A percentile compares a stretch with the other conserved stretches of the same genome.
Evolutionary conservation across 148 eudicot genomes (phyloP).

Genomic region (Linanthus parryae): DNA sequence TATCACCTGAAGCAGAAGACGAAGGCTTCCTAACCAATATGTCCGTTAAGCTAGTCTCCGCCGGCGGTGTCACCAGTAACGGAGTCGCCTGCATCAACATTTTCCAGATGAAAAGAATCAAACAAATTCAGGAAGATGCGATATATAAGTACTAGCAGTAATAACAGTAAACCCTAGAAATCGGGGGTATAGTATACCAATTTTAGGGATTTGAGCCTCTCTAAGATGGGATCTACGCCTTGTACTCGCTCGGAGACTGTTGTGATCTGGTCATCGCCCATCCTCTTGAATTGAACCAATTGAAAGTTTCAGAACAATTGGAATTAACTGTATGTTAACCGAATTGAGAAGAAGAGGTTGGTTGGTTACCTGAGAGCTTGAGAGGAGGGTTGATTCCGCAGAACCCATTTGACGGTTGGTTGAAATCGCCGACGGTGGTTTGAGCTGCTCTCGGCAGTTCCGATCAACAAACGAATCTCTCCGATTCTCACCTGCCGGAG

Average conservation of each 20-base stretch:
- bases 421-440: too few relatives aligned
- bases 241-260: constrained; percentile 67
- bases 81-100: constrained; percentile 57
- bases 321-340: too few relatives aligned
- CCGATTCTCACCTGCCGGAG: too few relatives aligned
- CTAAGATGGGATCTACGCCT: constrained; percentile 63
- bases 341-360: neutral
- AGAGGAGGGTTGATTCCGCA: constrained; percentile 17
- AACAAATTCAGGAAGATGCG: neutral
- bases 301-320: neutral
- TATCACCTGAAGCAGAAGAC: constrained; percentile 39
- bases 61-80: constrained; percentile 51
- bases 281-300: constrained; percentile 20
- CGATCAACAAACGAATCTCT: too few relatives aligned
- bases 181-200: constrained; percentile 38
- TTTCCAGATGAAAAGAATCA: neutral
- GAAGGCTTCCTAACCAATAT: constrained; percentile 78
- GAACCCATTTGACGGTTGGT: constrained; percentile 20
- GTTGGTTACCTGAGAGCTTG: constrained; percentile 10
- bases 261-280: constrained; percentile 76
- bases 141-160: neutral
- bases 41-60: constrained; percentile 83
- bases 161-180: constrained; percentile 1
- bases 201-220: constrained; percentile 65
- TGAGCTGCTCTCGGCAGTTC: too few relatives aligned